Conservation (phyloP, 371 early-diverging fungal genomes). For the Dinochytrium kinnereticum region DNA sequence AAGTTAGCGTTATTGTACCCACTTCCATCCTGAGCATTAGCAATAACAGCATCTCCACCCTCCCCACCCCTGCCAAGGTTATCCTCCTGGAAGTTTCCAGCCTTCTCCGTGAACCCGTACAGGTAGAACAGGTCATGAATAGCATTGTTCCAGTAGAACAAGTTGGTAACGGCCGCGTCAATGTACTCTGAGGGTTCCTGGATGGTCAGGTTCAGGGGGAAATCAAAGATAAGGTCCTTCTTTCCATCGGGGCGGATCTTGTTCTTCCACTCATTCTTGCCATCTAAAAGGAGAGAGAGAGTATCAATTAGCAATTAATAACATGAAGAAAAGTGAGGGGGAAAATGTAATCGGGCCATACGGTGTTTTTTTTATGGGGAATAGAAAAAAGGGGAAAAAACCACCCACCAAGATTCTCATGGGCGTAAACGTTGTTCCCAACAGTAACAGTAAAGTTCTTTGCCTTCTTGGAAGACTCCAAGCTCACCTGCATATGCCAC, state of each 20-base stretch:
- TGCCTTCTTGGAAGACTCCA: slow-evolving; percentile 13
- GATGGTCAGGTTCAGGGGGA: slow-evolving; percentile 66
- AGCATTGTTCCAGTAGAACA: slow-evolving; percentile 93
- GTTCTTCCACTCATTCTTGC: slow-evolving; percentile 61
- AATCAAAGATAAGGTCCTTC: slow-evolving; percentile 76
- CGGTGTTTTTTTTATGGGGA: too few relatives aligned
- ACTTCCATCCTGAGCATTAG: slow-evolving; percentile 94
- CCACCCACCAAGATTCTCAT: slow-evolving; percentile 60
- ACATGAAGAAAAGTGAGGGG: background rate
- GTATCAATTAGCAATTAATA: slow-evolving; percentile 2
- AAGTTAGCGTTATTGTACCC: slow-evolving; percentile 84
- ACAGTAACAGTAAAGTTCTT: slow-evolving; percentile 70
- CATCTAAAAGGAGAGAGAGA: slow-evolving; percentile 29
- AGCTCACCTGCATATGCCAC: slow-evolving; percentile 55
- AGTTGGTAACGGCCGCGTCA: slow-evolving; percentile 88
- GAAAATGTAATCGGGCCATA: too few relatives aligned
- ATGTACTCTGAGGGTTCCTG: slow-evolving; percentile 72
- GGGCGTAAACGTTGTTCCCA: slow-evolving; percentile 82
- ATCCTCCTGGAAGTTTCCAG: slow-evolving; percentile 96
- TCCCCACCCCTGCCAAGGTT: slow-evolving; percentile 84
- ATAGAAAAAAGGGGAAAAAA: background rate
- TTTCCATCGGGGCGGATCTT: slow-evolving; percentile 74
- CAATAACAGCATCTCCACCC: slow-evolving; percentile 87
- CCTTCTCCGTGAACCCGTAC: slow-evolving; percentile 92
- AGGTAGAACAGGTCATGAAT: slow-evolving; percentile 60